Base-by-base conservation (phyloP, 495 filamentous ascomycete genomes). In the Neurospora intermedia region DNA sequence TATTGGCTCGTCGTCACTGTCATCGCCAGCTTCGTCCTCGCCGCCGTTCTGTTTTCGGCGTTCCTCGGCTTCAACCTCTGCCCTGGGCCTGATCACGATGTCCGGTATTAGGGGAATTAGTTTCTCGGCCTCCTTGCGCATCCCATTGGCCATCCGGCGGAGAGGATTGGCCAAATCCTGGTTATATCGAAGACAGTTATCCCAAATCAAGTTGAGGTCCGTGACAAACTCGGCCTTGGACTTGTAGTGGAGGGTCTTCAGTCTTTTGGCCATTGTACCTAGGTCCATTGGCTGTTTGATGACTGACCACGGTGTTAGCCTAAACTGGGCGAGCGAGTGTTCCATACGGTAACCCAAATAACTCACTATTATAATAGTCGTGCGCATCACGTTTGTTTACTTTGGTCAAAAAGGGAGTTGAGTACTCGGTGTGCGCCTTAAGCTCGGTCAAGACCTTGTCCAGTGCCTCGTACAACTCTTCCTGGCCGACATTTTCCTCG, bases 271-370 rank as follows among this genome's bases (percentile, higher is more conserved):
- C 92, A 99, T 98, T 43, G 90, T 91, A 46, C 96, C 96, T 59
- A 99, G 89, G 80, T 99, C 96, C 96, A 99, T 99, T 0, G 96
- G 96, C 40, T 94, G 90, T 83, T 96, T 97, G 84, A 98, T 98
- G 74, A 98, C 91, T 96, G 79, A 48, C 20, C 45, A 45, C 13
- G 18, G 27, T 20, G 75, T 82, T 76, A 84, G 80, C 73, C n/a
- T 39, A 41, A 23, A 69, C 39, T 39, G 54, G 23, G 23, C 54
- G 54, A 62, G 31, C 54, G 23, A 62, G 35, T 16, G 43, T 15
- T 54, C 43, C 70, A 43, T 15, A 23, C 13, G 27, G 42, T 31
- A 41, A 39, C 11, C 31, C 31, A 20, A 6, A 6, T 2, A 70
- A 73, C 41, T 85, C 85, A 95, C 92, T 89, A 72, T 86, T 91